Percentiles rank a stretch among this genome's conserved stretches.
Conservation (phyloP, 257 asterid genomes). For the Scutellaria galericulata region DNA sequence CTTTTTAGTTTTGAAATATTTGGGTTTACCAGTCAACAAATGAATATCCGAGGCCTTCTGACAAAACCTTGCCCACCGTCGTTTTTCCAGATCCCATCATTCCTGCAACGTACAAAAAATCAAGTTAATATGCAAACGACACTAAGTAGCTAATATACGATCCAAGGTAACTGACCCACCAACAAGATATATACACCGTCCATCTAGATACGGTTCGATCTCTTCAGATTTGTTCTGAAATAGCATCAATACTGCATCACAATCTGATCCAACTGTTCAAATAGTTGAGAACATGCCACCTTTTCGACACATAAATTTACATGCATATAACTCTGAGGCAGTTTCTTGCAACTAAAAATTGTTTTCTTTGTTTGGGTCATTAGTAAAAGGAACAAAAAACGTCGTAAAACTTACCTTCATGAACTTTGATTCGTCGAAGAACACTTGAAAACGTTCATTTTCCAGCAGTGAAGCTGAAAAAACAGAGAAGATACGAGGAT, state of each 20-base stretch:
- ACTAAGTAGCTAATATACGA: not conserved
- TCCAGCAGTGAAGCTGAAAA: conserved; percentile 60
- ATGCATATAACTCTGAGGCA: conserved; percentile 19
- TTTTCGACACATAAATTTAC: not conserved
- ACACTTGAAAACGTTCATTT: conserved; percentile 46
- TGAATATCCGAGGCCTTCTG: conserved; percentile 80
- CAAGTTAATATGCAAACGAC: conserved; percentile 9
- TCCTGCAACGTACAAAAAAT: conserved; percentile 51
- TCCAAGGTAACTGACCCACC: conserved; percentile 59
- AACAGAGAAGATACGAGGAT: conserved; percentile 16
- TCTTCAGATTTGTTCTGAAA: conserved; percentile 78
- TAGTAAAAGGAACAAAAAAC: not conserved
- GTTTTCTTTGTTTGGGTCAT: not conserved
- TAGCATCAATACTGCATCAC: conserved; percentile 35
- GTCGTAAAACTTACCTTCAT: conserved; percentile 56
- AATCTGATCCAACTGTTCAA: conserved; percentile 31
- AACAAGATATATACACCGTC: conserved; percentile 80
- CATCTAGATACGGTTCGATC: conserved; percentile 65
- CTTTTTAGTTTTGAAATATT: conserved; percentile 15
- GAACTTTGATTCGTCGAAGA: conserved; percentile 52
- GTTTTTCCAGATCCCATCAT: conserved; percentile 99
- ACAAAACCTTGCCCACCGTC: conserved; percentile 83
- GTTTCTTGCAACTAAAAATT: not conserved
- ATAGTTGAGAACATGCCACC: too few species aligned
- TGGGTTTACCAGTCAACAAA: conserved; percentile 82